These are phyloP conservation scores for Ulmus americana DNA, from an alignment of 331 rosid species.

Conservation along the genomic window DNA sequence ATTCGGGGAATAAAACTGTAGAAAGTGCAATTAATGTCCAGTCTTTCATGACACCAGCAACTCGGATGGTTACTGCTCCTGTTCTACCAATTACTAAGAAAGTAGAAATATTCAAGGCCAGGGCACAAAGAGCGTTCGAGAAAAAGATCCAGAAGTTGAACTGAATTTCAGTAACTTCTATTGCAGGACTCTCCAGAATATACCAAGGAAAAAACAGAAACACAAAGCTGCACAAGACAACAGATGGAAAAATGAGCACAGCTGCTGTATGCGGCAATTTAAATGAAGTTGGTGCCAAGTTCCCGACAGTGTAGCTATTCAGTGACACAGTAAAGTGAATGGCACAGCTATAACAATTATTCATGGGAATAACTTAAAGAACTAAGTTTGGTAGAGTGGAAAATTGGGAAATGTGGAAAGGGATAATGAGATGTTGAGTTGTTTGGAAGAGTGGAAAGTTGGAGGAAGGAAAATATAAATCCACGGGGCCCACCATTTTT, in stretches of 20 bases:
- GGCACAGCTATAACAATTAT: neutral
- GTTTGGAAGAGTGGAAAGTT: no score
- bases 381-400: neutral
- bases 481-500: no score
- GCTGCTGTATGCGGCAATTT: neutral
- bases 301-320: neutral
- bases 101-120: conserved; percentile 19
- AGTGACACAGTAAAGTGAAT: neutral
- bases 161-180: conserved; percentile 3
- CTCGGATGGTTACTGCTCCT: conserved; percentile 18
- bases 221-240: conserved; percentile 14
- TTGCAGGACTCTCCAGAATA: conserved; percentile 13
- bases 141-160: conserved; percentile 16
- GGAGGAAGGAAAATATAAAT: no score
- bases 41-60: conserved; percentile 19
- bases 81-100: conserved; percentile 19
- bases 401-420: no score
- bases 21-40: conserved; percentile 18
- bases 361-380: no score
- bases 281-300: conserved; percentile 43
- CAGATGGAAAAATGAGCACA: neutral
- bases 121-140: conserved; percentile 9
- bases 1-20: conserved; percentile 13
- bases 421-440: no score
- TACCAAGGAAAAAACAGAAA: conserved; percentile 17